Base-by-base conservation (phyloP, 2,329 filamentous ascomycete species). In the Teratosphaeria nubilosa region DNA sequence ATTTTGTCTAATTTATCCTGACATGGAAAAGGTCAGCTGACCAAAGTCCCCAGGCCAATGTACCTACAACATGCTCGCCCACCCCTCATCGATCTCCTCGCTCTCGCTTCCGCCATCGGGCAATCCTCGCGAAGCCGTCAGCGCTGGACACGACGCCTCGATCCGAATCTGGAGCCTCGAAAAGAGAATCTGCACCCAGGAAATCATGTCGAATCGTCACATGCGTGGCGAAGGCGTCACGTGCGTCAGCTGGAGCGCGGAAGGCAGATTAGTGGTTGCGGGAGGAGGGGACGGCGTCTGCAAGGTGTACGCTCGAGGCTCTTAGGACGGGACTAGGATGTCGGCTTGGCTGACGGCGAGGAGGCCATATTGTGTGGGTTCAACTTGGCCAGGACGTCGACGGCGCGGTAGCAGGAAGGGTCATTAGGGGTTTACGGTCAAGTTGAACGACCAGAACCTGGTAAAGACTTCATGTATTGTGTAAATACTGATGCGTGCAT, bases 221-320 rank as follows among this genome's bases (percentile, higher is more conserved):
- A 96, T 97, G 91, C 85, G 94, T 55, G 94, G 92, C 54, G 94
- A 99, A 72, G 94, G 94, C 24, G 90, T 97, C 7, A 97, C 92
- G 74, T 84, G 87, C 16, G 92, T 96, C 4, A 89, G 94, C 20
- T 99, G 94, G 94, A 96, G 91, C 70, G 88, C 91, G 67, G 94
- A 99, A 70, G 91, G 92, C 34, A 84, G 91, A 64, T 94, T 94
- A 82, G 91, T 99, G 41, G 90, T 97, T 58, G 95, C 90, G 67
- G 92, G 88, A 41, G 94, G 94, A 48, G 94, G 94, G 13, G 94
- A 99, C 72, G 94, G 94, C 6, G 87, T 96, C 37, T 92, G 96
- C 62, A 97, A 97, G 78, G 91, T 97, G 58, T 97, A 48, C 41
- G 41, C 41, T 22, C 41, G 41, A 5, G 41, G 41, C 41, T 48